Evolutionary conservation across 208 protist genomes (phyloP), one percentile per base, ranked within the genome.

Genomic region (Trypanosoma grayi): DNA sequence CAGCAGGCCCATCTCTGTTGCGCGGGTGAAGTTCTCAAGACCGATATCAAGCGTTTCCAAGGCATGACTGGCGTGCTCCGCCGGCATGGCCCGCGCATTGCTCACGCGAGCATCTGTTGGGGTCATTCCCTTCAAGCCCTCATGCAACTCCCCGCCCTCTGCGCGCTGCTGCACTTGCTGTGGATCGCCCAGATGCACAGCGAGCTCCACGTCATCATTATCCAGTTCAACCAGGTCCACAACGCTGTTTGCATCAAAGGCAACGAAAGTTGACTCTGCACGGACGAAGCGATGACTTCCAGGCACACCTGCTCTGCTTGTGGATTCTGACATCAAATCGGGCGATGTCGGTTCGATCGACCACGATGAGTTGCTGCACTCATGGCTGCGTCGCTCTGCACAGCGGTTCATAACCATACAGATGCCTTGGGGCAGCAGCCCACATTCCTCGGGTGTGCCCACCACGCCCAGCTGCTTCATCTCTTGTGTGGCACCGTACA

Each of bases 391-490:
- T 6, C 50, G 47, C 43, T 84, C 77, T 13, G 73, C 60, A 48
- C 75, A 79, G 28, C 77, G 62, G 47, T 89, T 79, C 75, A 90
- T 81, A 16, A 89, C 50, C 27, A 75, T 58, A 47, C 79, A 76
- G 39, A 93, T 93, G 41, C 74, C 76, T 46, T 85, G 57, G 27
- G 87, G 87, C 11, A 93, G 73, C 44, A 93, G 71, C 0, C 87
- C 87, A 59, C 81, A 89, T 62, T 82, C 73, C 47, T 87, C 75
- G 7, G 87, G 87, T 2, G 87, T 93, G 11, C 87, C 87, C 55
- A 91, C 85, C 18, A 93, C 61, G 11, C 87, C 87, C 62, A 93
- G 79, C 40, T 93, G 87, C 66, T 89, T 90, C 87, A 93, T 93
- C 60, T 93, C 87, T 67, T 90, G 87, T 47, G 87, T 93, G n/a